Conservation (phyloP, 1,284 basidiomycete species). For the Pseudozyma thailandica region DNA sequence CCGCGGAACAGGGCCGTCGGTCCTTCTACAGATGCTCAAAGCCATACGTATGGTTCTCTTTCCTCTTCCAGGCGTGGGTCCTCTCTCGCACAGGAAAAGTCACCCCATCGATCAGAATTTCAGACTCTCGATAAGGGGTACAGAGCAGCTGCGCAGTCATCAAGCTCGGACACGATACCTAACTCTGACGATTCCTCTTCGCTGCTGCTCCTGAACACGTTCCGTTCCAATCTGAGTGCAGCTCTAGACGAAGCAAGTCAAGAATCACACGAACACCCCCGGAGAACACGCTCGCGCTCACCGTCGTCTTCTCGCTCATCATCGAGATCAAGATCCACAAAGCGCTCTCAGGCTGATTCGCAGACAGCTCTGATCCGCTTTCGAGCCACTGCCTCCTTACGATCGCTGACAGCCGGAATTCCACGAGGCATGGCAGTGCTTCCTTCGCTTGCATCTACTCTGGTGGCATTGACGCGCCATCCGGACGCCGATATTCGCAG, state of each 20-base stretch:
- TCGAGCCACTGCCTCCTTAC: conserved; percentile 18
- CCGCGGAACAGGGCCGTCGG: not conserved
- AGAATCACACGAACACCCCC: not conserved
- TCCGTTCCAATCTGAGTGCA: conserved; percentile 23
- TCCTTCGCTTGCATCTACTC: conserved; percentile 33
- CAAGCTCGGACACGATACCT: not conserved
- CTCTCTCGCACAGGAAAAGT: too few relatives aligned
- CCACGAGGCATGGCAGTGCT: conserved; percentile 28
- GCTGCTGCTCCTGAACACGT: conserved; percentile 48
- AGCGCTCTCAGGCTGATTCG: not conserved
- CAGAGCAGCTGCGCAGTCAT: not conserved
- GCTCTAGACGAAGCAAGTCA: conserved; percentile 6
- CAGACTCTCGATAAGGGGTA: too few relatives aligned
- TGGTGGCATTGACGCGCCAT: conserved; percentile 35
- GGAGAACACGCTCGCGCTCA: conserved; percentile 6
- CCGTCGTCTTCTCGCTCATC: conserved; percentile 13
- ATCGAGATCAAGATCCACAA: not conserved
- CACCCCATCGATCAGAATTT: too few relatives aligned
- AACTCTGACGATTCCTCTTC: conserved; percentile 23
- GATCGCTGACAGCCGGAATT: conserved; percentile 23
- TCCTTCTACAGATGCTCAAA: not conserved
- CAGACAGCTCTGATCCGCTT: not conserved
- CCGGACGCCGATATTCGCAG: conserved; percentile 20
- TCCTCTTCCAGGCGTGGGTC: not conserved
- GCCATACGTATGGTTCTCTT: not conserved